Conservation (phyloP, 345 rosid species). For the Sisymbrium irio region DNA sequence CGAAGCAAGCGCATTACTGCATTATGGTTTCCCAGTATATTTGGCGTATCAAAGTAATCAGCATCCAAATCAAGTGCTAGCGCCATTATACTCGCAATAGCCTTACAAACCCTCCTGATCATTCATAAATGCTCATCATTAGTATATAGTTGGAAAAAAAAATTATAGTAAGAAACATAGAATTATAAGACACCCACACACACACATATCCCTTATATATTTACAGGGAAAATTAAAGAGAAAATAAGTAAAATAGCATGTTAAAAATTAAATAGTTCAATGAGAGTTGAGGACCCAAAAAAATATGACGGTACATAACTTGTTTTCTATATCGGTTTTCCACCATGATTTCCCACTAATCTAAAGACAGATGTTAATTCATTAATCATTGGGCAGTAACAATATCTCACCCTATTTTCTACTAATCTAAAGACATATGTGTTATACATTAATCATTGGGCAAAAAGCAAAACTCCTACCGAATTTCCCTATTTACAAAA, state of each 20-base stretch:
- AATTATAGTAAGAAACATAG: background rate
- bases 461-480: too few species aligned
- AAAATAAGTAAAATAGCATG: background rate
- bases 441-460: too few species aligned
- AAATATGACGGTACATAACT: too few species aligned
- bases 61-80: slow-evolving; percentile 72
- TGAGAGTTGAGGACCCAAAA: too few species aligned
- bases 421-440: too few species aligned
- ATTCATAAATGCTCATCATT: background rate
- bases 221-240: background rate
- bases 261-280: too few species aligned
- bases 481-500: too few species aligned
- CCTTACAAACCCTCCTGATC: slow-evolving; percentile 55
- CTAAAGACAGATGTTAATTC: too few species aligned
- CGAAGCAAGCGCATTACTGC: slow-evolving; percentile 65
- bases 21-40: slow-evolving; percentile 77
- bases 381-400: too few species aligned
- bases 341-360: too few species aligned
- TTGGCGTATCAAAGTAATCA: slow-evolving; percentile 73
- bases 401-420: too few species aligned
- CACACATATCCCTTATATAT: background rate
- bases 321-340: too few species aligned
- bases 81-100: slow-evolving; percentile 66
- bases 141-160: background rate
- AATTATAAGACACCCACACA: background rate